phyloP scores from a whole-genome alignment of 306 rosid genomes.

The Fagus crenata region DNA sequence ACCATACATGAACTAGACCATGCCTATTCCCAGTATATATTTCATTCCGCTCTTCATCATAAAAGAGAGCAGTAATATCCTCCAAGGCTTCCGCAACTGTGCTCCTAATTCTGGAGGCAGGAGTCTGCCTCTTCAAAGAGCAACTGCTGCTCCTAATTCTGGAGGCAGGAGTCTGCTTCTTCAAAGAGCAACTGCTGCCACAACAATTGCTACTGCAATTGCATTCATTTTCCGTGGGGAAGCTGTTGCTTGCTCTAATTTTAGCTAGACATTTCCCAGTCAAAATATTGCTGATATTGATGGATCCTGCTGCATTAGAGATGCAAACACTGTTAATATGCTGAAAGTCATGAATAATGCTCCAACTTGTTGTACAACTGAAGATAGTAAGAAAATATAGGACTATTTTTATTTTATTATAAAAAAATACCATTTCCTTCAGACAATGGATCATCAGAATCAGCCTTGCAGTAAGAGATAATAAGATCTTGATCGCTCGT shows the following conservation, averaged over 20 bases:
- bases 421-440: conserved; percentile 85
- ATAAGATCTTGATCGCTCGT: conserved; percentile 99
- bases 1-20: conserved; percentile 97
- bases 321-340: conserved; percentile 30
- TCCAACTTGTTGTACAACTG: neutral
- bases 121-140: conserved; percentile 53
- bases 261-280: conserved; percentile 98
- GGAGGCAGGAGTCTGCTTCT: conserved; percentile 50
- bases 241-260: conserved; percentile 70
- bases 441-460: conserved; percentile 83
- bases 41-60: conserved; percentile 97
- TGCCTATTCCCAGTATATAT: conserved; percentile 91
- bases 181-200: conserved; percentile 46
- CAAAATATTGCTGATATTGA: conserved; percentile 93
- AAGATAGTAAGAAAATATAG: neutral
- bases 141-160: conserved; percentile 44
- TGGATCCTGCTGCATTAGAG: conserved; percentile 83
- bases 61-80: conserved; percentile 98
- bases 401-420: neutral
- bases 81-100: conserved; percentile 97
- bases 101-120: conserved; percentile 65
- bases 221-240: conserved; percentile 53
- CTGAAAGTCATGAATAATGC: conserved; percentile 7
- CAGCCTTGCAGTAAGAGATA: conserved; percentile 99
- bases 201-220: conserved; percentile 49